Evolutionary conservation across 257 asterid genomes (phyloP), one percentile per base, ranked within the genome.

Genomic region (Solanum chiquidenum): DNA sequence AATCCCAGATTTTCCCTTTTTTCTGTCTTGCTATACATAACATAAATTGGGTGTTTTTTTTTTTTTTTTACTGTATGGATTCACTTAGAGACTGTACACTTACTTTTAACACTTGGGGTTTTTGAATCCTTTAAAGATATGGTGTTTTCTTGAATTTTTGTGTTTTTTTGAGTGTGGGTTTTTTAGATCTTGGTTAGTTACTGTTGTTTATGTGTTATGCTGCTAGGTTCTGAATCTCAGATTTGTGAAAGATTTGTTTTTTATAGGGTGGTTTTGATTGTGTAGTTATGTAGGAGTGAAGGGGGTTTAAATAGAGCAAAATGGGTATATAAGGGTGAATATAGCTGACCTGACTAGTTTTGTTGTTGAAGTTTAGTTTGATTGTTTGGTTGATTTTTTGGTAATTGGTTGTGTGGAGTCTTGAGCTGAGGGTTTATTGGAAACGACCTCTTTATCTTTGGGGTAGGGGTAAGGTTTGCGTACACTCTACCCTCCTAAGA

Each of bases 131-230:
- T 9, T 16, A 46, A 29, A 29, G n/a, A 29, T 80, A 29, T 49
- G 85, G 42, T 6, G 10, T 46, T 80, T 29, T 29, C 27, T 80
- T 80, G 29, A 46, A 46, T 29, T 80, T 80, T 80, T 9, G 23
- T 80, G 85, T 46, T 2, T 29, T 80, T 46, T 80, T 80, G 18
- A 16, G 29, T 29, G 66, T 80, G 31, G 42, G 2, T 25, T 83
- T 84, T 42, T 37, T 68, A 80, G 91, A 85, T 89, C 87, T 85
- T 88, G 68, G 76, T 71, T 71, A 82, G 86, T 12, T 79, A 31
- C 27, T 55, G 85, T 66, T 66, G 85, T 66, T 75, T 86, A 55
- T 85, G 49, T 40, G 82, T 74, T 49, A 25, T 86, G 64, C 69
- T 40, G 86, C 58, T 76, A 64, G 89, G 84, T 83, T 18, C 27